Evolutionary conservation across 768 basidiomycete genomes (phyloP), one percentile per base, ranked within the genome.

Genomic region (Mrakia hoshinonis): DNA sequence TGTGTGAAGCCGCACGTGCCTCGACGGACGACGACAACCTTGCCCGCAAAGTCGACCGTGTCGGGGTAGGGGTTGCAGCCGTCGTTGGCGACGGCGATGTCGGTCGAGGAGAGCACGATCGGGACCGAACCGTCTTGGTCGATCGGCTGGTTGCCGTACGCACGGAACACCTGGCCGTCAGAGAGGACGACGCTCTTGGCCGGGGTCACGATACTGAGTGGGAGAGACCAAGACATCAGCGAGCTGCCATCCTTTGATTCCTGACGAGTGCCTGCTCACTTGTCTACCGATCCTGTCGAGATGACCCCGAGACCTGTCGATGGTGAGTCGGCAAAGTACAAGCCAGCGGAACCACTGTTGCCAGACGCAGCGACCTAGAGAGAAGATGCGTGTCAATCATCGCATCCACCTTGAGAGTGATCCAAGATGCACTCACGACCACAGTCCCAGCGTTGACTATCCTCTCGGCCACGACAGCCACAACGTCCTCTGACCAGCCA

Each of bases 401-500:
- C 43, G 43, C 43, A 6, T 43, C 7, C 7, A 43, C 43, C 15
- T 15, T 43, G 43, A 43, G 43, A 43, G 7, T 15, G 7, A 43
- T 7, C 43, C 15, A 43, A 15, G 15, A 43, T 15, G 7, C 43
- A 55, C 54, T 55, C 26, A 55, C 58, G 58, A 85, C 55, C 51
- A 89, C 84, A 58, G 87, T 82, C 6, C 88, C 88, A 26, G 80
- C 79, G 4, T 78, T 81, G 2, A 85, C 83, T 51, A 89, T 83
- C 60, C 87, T 79, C 74, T 84, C 84, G 0, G 87, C 84, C 4
- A 88, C 81, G 3, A 87, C 86, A 13, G 85, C 76, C 60, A 80
- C 78, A 11, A 84, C 79, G 29, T 82, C 81, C 75, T 85, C 84
- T 1, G 87, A 86, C 87, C 87, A 90, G 4, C 87, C 87, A 73